phyloP scores from a whole-genome alignment of 2,329 filamentous ascomycete species.

The Penicillium sp. region DNA sequence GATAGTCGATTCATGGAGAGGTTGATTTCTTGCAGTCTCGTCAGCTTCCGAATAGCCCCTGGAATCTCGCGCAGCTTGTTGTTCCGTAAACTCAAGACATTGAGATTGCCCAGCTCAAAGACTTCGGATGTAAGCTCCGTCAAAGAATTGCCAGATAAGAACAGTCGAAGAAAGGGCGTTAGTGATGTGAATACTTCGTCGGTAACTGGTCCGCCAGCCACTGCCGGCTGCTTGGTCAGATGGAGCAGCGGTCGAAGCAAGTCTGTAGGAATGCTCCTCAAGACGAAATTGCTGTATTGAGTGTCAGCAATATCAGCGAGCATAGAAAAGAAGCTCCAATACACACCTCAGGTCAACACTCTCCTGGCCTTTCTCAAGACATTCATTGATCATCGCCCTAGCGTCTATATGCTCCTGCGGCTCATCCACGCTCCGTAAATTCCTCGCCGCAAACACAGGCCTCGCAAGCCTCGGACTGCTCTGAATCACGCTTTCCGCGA shows the following conservation, averaged over 20 bases:
- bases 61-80: constrained; percentile 44
- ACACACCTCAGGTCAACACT: constrained; percentile 42
- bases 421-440: constrained; percentile 22
- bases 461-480: not conserved
- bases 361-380: constrained; percentile 42
- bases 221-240: constrained; percentile 37
- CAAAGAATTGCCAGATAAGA: constrained; percentile 41
- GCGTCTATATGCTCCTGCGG: constrained; percentile 35
- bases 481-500: not conserved
- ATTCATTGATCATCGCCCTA: constrained; percentile 35
- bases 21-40: constrained; percentile 42
- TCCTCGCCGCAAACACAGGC: constrained; percentile 16
- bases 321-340: not conserved
- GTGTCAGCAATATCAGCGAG: constrained; percentile 1
- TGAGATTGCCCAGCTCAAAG: constrained; percentile 39
- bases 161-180: constrained; percentile 41
- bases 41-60: constrained; percentile 37
- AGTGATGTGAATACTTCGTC: constrained; percentile 38
- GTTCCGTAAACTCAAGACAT: constrained; percentile 43
- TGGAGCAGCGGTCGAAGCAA: constrained; percentile 36
- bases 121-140: constrained; percentile 35
- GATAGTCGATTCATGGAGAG: constrained; percentile 41
- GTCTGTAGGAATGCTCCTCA: constrained; percentile 28
- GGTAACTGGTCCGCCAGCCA: constrained; percentile 29
- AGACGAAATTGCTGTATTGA: constrained; percentile 26